A percentile compares a stretch with the other conserved stretches of the same genome.
Evolutionary conservation across 768 basidiomycete species (phyloP).

Genomic region (Pleurotus djamor): DNA sequence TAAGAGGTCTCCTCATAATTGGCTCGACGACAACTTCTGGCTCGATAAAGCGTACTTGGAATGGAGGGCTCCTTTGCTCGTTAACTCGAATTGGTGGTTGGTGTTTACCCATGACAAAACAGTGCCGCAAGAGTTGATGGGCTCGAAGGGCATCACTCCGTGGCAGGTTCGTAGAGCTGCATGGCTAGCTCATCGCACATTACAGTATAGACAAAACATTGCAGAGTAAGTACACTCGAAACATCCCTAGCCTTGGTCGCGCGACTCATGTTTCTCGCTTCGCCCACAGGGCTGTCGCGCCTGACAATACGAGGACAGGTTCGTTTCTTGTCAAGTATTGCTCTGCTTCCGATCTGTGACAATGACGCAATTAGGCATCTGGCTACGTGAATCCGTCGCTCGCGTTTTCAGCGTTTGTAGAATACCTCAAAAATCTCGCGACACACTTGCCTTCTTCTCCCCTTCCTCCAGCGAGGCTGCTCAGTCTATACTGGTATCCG

Average conservation of each 20-base stretch:
- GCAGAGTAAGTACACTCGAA: slow-evolving; percentile 44
- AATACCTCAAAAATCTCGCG: slow-evolving; percentile 66
- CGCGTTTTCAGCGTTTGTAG: slow-evolving; percentile 79
- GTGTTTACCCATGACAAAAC: slow-evolving; percentile 72
- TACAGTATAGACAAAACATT: slow-evolving; percentile 71
- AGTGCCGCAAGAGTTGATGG: slow-evolving; percentile 46
- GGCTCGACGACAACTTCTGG: slow-evolving; percentile 96
- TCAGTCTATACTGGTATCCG: slow-evolving; percentile 63
- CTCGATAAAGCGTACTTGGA: slow-evolving; percentile 83
- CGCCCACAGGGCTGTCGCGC: slow-evolving; percentile 42
- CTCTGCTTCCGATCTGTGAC: neutral
- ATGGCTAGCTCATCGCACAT: slow-evolving; percentile 70
- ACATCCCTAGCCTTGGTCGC: too few relatives aligned
- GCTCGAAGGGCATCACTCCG: slow-evolving; percentile 49
- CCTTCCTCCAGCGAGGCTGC: slow-evolving; percentile 46
- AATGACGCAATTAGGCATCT: slow-evolving; percentile 41
- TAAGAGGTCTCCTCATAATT: slow-evolving; percentile 80
- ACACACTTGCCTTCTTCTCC: slow-evolving; percentile 49
- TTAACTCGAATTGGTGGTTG: slow-evolving; percentile 98
- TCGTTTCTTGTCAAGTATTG: slow-evolving; percentile 2
- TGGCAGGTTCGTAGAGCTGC: slow-evolving; percentile 89
- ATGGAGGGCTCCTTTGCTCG: slow-evolving; percentile 78
- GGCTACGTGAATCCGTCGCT: slow-evolving; percentile 56
- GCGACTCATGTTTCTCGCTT: too few relatives aligned
- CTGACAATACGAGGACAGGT: slow-evolving; percentile 75